Conservation (phyloP, 768 basidiomycete species). For the Steccherinum ochraceum region DNA sequence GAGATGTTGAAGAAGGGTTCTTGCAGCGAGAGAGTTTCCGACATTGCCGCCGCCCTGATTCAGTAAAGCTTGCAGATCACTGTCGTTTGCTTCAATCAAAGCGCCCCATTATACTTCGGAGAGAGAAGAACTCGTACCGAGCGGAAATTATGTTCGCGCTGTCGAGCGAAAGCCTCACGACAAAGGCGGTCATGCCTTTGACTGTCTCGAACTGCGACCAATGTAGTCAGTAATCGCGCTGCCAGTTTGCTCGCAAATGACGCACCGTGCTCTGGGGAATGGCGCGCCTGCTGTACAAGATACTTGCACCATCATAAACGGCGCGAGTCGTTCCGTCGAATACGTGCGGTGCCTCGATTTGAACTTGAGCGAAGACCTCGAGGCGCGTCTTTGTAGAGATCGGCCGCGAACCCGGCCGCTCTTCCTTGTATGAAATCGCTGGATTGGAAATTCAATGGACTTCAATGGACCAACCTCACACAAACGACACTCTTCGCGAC, state of each 20-base stretch:
- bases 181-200: too few relatives aligned
- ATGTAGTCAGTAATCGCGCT: too few relatives aligned
- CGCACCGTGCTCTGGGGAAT: too few relatives aligned
- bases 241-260: too few relatives aligned
- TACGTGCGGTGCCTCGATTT: neutral
- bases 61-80: neutral
- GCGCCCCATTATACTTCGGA: too few relatives aligned
- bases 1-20: neutral
- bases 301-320: neutral
- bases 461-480: slow-evolving; percentile 64
- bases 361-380: neutral
- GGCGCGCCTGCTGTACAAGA: too few relatives aligned
- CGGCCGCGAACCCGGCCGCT: neutral
- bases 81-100: too few relatives aligned
- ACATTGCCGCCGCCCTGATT: too few relatives aligned
- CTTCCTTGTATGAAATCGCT: neutral
- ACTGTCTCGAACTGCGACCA: too few relatives aligned
- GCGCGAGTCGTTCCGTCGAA: neutral
- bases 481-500: slow-evolving; percentile 94
- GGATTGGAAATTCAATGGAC: slow-evolving; percentile 81
- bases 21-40: neutral
- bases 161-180: too few relatives aligned
- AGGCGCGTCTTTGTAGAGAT: neutral
- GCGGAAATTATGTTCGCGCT: too few relatives aligned
- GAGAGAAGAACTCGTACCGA: too few relatives aligned